Evolutionary conservation across 306 rosid genomes (phyloP), one percentile per base, ranked within the genome.

Genomic region (Spatholobus suberectus): DNA sequence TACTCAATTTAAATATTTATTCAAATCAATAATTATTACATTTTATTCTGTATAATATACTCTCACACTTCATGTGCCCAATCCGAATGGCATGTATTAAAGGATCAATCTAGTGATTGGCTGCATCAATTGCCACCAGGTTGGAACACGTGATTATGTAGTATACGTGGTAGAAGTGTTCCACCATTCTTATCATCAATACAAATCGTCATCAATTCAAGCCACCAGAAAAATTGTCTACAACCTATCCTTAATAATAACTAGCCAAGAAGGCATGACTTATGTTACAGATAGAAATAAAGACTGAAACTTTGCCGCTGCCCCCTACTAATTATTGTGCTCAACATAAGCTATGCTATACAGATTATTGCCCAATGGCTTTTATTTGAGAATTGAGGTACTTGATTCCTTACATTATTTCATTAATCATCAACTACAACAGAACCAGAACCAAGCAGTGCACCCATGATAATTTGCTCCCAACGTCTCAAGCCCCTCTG

Each of bases 401-500:
- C 44, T 68, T 40, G 18, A 80, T 55, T 78, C 55, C 75, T 6
- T 46, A 18, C 65, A 57, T n/a, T 47, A 13, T 68, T 35, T 38
- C 18, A 61, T 62, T 32, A 20, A 70, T 78, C 78, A 66, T 65
- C 73, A 73, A 55, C 67, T 38, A 3, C 51, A 74, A 6, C 67
- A 4, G 81, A 1, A 10, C 81, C 81, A 69, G 77, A 54, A 73
- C 87, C 86, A 43, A 68, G 81, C 20, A 65, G 29, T 58, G 76
- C 77, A 23, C 69, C 58, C 43, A 78, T 21, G 69, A 83, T 62
- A 47, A 70, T 38, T 61, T 69, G 79, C n/a, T n/a, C n/a, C n/a
- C n/a, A n/a, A n/a, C n/a, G n/a, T 43, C 75, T 44, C 37, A 79
- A 74, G 1, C 81, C 77, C 65, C 83, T 77, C 61, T 73, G 86